Conservation (phyloP, 2,329 filamentous ascomycete species). For the Didymella arachidicola region DNA sequence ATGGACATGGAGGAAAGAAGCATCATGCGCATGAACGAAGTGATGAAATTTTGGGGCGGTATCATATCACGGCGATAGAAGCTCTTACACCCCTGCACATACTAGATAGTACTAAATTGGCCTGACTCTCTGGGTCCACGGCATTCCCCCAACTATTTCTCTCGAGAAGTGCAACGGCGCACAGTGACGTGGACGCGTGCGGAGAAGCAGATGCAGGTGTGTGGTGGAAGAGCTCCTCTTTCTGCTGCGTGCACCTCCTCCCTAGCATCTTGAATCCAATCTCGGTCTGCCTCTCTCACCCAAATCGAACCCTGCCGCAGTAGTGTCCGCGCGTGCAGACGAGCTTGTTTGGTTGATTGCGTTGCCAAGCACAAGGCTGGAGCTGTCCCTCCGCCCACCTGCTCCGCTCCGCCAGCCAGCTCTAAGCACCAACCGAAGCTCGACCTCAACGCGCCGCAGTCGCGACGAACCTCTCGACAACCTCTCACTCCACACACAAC, state of each 20-base stretch:
- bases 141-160: conserved; percentile 23
- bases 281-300: background rate
- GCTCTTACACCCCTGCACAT: conserved; percentile 45
- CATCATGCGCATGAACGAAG: conserved; percentile 40
- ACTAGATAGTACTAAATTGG: conserved; percentile 47
- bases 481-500: conserved; percentile 1
- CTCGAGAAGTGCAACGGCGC: background rate
- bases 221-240: too few species aligned
- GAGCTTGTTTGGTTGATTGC: conserved; percentile 6
- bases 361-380: conserved; percentile 24
- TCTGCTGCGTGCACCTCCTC: background rate
- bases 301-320: conserved; percentile 2
- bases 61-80: conserved; percentile 44
- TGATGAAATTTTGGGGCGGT: conserved; percentile 39
- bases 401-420: conserved; percentile 23
- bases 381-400: conserved; percentile 19
- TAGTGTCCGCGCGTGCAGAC: conserved; percentile 14
- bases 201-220: background rate
- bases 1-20: conserved; percentile 19
- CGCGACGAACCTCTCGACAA: conserved; percentile 21
- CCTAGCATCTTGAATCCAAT: too few species aligned
- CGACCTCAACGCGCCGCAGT: conserved; percentile 29
- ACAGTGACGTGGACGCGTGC: conserved; percentile 2
- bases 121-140: conserved; percentile 34
- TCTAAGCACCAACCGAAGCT: conserved; percentile 30